Percentiles rank a stretch among this genome's conserved stretches.
phyloP scores from a whole-genome alignment of 306 rosid genomes.

The Prunus armeniaca region DNA sequence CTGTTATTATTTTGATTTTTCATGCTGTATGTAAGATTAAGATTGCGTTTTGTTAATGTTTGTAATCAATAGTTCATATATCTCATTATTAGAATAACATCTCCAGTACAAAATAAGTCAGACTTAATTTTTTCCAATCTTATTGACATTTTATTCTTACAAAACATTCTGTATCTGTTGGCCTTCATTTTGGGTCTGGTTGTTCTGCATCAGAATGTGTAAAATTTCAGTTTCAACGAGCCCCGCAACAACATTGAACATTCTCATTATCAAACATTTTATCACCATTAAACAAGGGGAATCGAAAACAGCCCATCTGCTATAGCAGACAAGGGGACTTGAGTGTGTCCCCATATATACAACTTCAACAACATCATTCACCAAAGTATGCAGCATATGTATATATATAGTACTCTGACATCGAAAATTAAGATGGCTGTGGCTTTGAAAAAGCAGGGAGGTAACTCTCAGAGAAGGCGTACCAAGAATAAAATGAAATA shows the following conservation, averaged over 20 bases:
- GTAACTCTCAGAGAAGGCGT: constrained; percentile 19
- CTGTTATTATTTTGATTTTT: constrained; percentile 20
- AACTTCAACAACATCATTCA: constrained; percentile 37
- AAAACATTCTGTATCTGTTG: too few species aligned
- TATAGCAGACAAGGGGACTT: constrained; percentile 35
- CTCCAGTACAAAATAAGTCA: neutral
- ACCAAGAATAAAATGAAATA: constrained; percentile 25
- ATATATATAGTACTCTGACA: constrained; percentile 18
- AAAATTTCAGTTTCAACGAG: neutral
- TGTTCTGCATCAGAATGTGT: too few species aligned
- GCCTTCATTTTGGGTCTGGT: too few species aligned
- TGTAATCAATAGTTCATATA: constrained; percentile 37
- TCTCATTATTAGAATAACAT: constrained; percentile 10
- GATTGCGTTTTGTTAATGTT: constrained; percentile 30
- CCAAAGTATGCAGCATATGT: constrained; percentile 30
- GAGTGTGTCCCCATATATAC: constrained; percentile 41
- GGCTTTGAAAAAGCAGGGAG: constrained; percentile 32
- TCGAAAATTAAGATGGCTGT: constrained; percentile 24
- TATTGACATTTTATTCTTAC: neutral
- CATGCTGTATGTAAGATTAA: constrained; percentile 36
- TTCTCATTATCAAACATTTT: neutral
- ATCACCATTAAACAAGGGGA: constrained; percentile 13
- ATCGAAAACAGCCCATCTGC: constrained; percentile 19
- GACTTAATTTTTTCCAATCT: neutral
- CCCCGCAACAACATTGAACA: neutral